Evolutionary conservation across 1,139 yeast genomes (phyloP).

Genomic region (Lodderomyces orthopsilosis): DNA sequence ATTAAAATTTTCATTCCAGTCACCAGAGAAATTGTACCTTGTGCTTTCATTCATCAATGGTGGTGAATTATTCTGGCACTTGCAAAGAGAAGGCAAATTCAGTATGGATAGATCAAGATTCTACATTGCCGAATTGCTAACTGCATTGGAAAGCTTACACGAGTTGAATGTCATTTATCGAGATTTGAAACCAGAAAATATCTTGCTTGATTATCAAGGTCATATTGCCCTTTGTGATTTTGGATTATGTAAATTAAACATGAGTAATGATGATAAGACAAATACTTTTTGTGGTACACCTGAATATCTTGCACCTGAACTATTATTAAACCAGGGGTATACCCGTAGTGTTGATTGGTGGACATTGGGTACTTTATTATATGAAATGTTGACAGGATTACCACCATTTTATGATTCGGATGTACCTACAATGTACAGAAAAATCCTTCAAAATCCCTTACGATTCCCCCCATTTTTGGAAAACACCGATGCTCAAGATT

Average conservation of each 20-base stretch:
- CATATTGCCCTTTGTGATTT: slow-evolving; percentile 97
- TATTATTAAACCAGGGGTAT: slow-evolving; percentile 86
- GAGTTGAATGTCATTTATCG: slow-evolving; percentile 89
- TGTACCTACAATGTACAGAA: slow-evolving; percentile 90
- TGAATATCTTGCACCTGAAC: slow-evolving; percentile 93
- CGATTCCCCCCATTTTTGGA: slow-evolving; percentile 88
- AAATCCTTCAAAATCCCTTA: slow-evolving; percentile 84
- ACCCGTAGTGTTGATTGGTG: slow-evolving; percentile 97
- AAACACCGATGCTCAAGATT: slow-evolving; percentile 75
- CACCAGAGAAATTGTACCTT: slow-evolving; percentile 88
- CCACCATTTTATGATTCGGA: slow-evolving; percentile 97
- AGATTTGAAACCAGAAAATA: slow-evolving; percentile 94
- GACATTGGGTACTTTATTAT: slow-evolving; percentile 91
- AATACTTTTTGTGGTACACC: slow-evolving; percentile 97
- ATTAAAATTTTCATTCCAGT: slow-evolving; percentile 89
- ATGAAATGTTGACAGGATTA: slow-evolving; percentile 94
- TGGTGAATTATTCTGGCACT: slow-evolving; percentile 93
- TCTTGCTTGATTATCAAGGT: slow-evolving; percentile 89
- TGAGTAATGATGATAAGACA: slow-evolving; percentile 85
- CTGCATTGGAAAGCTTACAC: slow-evolving; percentile 90
- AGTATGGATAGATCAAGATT: slow-evolving; percentile 86
- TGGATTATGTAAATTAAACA: slow-evolving; percentile 91
- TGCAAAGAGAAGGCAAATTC: slow-evolving; percentile 88
- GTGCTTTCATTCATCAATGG: slow-evolving; percentile 95
- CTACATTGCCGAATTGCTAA: slow-evolving; percentile 88